Percentiles rank a stretch among this genome's conserved stretches.
Conservation (phyloP, 768 basidiomycete species). For the Lentinula edodes region DNA sequence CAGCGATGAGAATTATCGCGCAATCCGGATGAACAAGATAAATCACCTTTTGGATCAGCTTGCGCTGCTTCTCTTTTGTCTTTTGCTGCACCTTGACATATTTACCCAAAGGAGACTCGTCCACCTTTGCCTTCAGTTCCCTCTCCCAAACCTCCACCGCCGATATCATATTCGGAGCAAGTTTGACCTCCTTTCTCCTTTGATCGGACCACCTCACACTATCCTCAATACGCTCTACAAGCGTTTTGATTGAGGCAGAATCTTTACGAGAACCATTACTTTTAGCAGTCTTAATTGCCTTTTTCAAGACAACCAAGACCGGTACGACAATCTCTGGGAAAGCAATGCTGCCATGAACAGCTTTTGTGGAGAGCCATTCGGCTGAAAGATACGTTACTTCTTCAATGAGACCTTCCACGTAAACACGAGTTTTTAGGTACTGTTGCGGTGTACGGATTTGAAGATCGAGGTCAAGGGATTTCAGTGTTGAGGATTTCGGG, state of each 20-base stretch:
- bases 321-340: conserved; percentile 93
- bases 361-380: conserved; percentile 69
- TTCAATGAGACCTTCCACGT: conserved; percentile 76
- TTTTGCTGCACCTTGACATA: conserved; percentile 81
- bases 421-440: conserved; percentile 84
- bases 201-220: conserved; percentile 75
- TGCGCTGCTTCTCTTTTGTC: conserved; percentile 66
- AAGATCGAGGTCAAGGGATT: conserved; percentile 85
- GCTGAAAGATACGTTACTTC: conserved; percentile 75
- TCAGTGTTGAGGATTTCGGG: conserved; percentile 79
- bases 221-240: conserved; percentile 87
- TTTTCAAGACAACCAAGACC: conserved; percentile 63
- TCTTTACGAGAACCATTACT: conserved; percentile 47
- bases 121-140: conserved; percentile 47
- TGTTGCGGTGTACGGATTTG: conserved; percentile 83
- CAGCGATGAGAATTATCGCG: conserved; percentile 3
- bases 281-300: conserved; percentile 62
- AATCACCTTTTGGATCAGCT: conserved; percentile 68
- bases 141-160: conserved; percentile 76
- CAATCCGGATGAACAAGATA: conserved; percentile 3
- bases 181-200: conserved; percentile 61
- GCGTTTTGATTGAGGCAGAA: conserved; percentile 55
- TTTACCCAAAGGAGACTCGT: conserved; percentile 73
- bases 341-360: conserved; percentile 79
- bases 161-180: conserved; percentile 65